phyloP scores from a whole-genome alignment of 805 yeast species.

The Hanseniaspora taiwanica region DNA sequence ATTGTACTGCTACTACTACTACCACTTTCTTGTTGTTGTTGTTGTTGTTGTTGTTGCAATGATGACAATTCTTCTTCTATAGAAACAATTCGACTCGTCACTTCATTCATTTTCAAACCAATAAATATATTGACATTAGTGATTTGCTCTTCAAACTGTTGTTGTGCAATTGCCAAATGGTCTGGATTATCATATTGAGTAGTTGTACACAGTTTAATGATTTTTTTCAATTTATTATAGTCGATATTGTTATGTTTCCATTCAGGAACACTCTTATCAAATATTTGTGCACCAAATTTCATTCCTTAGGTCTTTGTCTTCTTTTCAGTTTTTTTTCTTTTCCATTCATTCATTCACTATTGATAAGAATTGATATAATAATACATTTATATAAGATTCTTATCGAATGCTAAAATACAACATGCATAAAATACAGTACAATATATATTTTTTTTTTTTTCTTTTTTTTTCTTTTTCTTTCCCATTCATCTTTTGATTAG shows the following conservation, averaged over 20 bases:
- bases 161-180: conserved; percentile 6
- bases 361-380: no score
- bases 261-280: conserved; percentile 68
- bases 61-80: conserved; percentile 16
- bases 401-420: no score
- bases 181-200: conserved; percentile 4
- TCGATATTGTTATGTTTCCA: conserved; percentile 80
- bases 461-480: no score
- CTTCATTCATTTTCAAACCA: conserved; percentile 19
- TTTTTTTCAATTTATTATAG: conserved; percentile 60
- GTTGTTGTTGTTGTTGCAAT: conserved; percentile 6
- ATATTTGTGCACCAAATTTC: conserved; percentile 79
- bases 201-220: conserved; percentile 36
- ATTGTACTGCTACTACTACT: background rate
- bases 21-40: background rate
- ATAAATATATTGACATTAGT: conserved; percentile 16
- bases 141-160: conserved; percentile 15
- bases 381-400: no score
- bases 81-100: conserved; percentile 16
- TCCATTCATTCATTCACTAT: background rate
- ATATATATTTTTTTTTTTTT: no score
- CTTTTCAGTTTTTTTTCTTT: background rate
- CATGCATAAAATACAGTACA: no score
- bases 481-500: no score
- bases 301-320: no score